phyloP scores from a whole-genome alignment of 768 basidiomycete species.

The Mycena rosella region DNA sequence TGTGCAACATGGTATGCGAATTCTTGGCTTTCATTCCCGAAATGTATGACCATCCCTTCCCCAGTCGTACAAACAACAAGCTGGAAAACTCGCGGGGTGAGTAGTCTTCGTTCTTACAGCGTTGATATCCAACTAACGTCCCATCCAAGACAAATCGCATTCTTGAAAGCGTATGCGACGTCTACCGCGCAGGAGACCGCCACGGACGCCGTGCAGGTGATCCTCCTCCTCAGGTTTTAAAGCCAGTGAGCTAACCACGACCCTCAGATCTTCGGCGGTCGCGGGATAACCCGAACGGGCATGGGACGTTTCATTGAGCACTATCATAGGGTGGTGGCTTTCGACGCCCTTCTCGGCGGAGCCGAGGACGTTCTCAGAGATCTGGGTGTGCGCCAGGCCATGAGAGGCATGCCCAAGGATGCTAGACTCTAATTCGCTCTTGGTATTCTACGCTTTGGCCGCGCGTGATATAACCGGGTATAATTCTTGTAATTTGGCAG shows the following conservation, averaged over 20 bases:
- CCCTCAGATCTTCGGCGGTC: slow-evolving; percentile 81
- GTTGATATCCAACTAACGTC: slow-evolving; percentile 34
- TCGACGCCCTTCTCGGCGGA: slow-evolving; percentile 82
- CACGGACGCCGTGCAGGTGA: slow-evolving; percentile 55
- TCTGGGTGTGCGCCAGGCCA: slow-evolving; percentile 75
- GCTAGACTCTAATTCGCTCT: slow-evolving; percentile 60
- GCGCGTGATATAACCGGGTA: too few relatives aligned
- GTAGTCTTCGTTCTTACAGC: slow-evolving; percentile 17
- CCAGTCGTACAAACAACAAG: slow-evolving; percentile 80
- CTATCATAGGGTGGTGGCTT: slow-evolving; percentile 71
- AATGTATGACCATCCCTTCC: slow-evolving; percentile 32
- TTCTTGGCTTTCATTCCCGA: slow-evolving; percentile 37
- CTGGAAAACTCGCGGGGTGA: slow-evolving; percentile 78
- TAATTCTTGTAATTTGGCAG: neutral
- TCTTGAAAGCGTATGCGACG: slow-evolving; percentile 79
- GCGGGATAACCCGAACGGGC: slow-evolving; percentile 86
- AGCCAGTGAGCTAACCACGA: neutral
- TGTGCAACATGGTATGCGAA: slow-evolving; percentile 79
- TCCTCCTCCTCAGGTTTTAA: neutral
- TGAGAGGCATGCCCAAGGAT: slow-evolving; percentile 72
- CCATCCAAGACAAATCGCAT: slow-evolving; percentile 69
- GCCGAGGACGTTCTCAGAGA: slow-evolving; percentile 76
- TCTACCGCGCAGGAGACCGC: slow-evolving; percentile 75
- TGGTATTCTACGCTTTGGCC: too few relatives aligned
- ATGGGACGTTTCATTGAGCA: slow-evolving; percentile 86